Base-by-base conservation (phyloP, 139 green algal species). In the Picochlorum sp. region DNA sequence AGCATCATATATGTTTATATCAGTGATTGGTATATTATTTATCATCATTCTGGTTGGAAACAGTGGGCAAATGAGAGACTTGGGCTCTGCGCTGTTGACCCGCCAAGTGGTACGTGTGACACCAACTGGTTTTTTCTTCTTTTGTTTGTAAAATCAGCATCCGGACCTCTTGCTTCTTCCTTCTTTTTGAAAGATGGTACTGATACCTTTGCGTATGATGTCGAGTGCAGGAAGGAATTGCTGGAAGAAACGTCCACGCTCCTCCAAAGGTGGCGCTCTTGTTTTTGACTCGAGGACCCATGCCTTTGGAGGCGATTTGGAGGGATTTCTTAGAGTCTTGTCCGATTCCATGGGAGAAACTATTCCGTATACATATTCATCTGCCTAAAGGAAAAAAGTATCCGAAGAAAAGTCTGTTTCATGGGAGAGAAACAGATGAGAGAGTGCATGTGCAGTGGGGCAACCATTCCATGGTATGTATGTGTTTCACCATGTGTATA, bases 331-430 rank as follows among this genome's bases (percentile, higher is more conserved):
- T 71, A 30, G 50, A 34, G 45, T 30, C 66, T 21, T 51, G 23
- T 13, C 38, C 61, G 13, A 15, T 32, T 6, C 21, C 49, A 8
- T 73, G 66, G 66, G 26, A 54, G 3, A n/a, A 34, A 4, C 45
- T 63, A 23, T 79, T 79, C 49, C 57, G 45, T 2, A 4, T 79
- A 1, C 73, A 82, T 21, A 65, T 77, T 13, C 76, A 82, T 61
- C 32, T 57, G 3, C 16, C 68, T 34, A 62, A 73, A 14, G 60
- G 52, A 24, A 45, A 45, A 28, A 47, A 34, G 8, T 69, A 62
- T 55, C 38, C 67, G 6, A 13, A 10, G 3, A 34, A 45, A 45
- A 77, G 63, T 55, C 9, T 70, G 45, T 80, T 82, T 65, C 37
- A 55, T 20, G 61, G 62, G 4, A 55, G 24, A 1, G 63, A 76